These are phyloP conservation scores for Apiospora marii DNA, from an alignment of 2,329 filamentous ascomycete genomes.

Conservation along the genomic window DNA sequence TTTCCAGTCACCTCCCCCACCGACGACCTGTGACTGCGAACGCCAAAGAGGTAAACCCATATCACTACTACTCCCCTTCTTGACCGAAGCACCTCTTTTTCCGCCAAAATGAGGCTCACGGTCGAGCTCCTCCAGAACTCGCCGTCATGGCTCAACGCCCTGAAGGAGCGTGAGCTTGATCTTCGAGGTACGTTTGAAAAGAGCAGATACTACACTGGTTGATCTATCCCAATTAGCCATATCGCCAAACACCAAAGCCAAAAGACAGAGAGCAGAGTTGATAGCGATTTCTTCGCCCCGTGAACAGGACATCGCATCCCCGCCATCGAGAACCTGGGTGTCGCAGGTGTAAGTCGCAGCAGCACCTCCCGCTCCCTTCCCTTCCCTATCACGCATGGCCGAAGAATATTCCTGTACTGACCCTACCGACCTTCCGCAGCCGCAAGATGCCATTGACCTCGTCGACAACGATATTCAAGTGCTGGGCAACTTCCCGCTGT, in stretches of 20 bases:
- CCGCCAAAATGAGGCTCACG: conserved; percentile 82
- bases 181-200: conserved; percentile 98
- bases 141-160: conserved; percentile 96
- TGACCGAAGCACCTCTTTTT: conserved; percentile 23
- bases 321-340: conserved; percentile 95
- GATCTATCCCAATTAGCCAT: conserved; percentile 40
- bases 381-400: conserved; percentile 21
- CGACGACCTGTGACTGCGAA: background rate
- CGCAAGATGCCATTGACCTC: conserved; percentile 96
- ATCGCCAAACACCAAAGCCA: conserved; percentile 26
- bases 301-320: conserved; percentile 96
- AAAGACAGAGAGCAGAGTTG: conserved; percentile 73
- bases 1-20: background rate
- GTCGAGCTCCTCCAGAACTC: conserved; percentile 93
- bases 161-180: conserved; percentile 98
- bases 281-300: conserved; percentile 69
- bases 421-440: conserved; percentile 55
- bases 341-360: conserved; percentile 76
- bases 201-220: conserved; percentile 92
- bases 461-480: conserved; percentile 96
- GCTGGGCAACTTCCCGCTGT: conserved; percentile 91
- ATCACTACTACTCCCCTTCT: background rate
- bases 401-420: conserved; percentile 24
- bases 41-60: background rate
- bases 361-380: conserved; percentile 24